These are phyloP conservation scores for Blastocystis sp. DNA, from an alignment of 352 stramenopile genomes.

Conservation along the genomic window DNA sequence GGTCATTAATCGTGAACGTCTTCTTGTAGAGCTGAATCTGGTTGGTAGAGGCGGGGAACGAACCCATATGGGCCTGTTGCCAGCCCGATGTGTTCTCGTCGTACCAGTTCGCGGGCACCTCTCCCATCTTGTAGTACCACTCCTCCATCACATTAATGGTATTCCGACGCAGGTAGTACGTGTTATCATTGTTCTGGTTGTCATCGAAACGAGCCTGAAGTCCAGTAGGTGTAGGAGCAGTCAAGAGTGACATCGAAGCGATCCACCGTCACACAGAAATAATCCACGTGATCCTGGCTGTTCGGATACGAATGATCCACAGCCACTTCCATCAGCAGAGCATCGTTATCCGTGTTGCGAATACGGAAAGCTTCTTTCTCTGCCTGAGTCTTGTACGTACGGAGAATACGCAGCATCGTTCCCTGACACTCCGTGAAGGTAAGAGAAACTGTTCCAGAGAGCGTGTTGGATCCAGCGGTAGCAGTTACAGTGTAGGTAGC, in stretches of 20 bases:
- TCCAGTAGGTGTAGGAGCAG: not conserved
- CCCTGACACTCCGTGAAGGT: not conserved
- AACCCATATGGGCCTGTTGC: not conserved
- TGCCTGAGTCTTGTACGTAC: not conserved
- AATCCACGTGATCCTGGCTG: not conserved
- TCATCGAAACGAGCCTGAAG: not conserved
- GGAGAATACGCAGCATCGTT: not conserved
- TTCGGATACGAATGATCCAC: not conserved
- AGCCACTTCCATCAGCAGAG: not conserved
- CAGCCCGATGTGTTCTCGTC: not conserved
- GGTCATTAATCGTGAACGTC: not conserved
- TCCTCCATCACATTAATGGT: not conserved
- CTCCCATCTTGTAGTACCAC: constrained; percentile 53
- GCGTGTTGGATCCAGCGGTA: not conserved
- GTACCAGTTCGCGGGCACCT: constrained; percentile 18
- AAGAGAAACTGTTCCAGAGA: not conserved
- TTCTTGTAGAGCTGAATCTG: constrained; percentile 47
- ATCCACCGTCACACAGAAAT: not conserved
- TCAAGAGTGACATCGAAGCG: not conserved
- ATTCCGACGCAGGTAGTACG: not conserved
- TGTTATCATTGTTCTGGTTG: not conserved
- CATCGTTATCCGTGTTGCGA: not conserved
- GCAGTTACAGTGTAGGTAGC: constrained; percentile 17
- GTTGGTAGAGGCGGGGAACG: constrained; percentile 18
- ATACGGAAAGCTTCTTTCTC: not conserved